Evolutionary conservation across 1,284 basidiomycete genomes (phyloP), one percentile per base, ranked within the genome.

Genomic region (Taiwanofungus camphoratus): DNA sequence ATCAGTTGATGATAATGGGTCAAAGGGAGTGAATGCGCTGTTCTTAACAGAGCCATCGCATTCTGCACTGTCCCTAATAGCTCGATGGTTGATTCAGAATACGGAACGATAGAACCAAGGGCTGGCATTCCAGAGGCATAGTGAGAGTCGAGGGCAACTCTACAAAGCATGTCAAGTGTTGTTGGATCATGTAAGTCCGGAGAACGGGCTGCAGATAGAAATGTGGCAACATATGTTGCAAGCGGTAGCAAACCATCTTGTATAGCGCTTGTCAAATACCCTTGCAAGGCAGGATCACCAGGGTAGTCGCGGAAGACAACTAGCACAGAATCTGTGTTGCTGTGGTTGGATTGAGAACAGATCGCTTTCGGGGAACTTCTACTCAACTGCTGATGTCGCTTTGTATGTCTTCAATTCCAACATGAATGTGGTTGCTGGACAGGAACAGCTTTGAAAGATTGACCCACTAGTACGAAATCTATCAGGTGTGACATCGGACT

Each of bases 161-260:
- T 73, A 58, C 82, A 87, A 7, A 88, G 73, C 52, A 74, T 73
- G 55, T 85, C 76, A 29, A 88, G 66, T 2, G 83, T 87, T 0
- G 78, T 72, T 7, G 73, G 64, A 30, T 76, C 69, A 50, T 82
- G 80, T 22, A 86, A 54, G 27, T 79, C 65, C 18, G 64, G 57
- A 8, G 70, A 68, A 23, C 64, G 63, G 22, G 65, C 65, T 4
- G 68, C 68, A 13, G 60, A 63, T 8, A 76, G 59, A 46, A 77
- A 76, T 3, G 78, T 78, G 4, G 76, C 57, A 5, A 85, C 69
- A 54, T 81, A 85, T 8, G 69, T 68, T 3, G 77, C 57, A 8
- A 82, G 62, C 4, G 81, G 74, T 8, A 88, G 59, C 27, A 79
- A 59, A 4, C 72, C 71, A 32, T 71, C 67, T 44, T 74, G 65